Percentiles rank a stretch among this genome's conserved stretches.
Conservation (phyloP, 805 yeast species). For the Millerozyma acaciae region DNA sequence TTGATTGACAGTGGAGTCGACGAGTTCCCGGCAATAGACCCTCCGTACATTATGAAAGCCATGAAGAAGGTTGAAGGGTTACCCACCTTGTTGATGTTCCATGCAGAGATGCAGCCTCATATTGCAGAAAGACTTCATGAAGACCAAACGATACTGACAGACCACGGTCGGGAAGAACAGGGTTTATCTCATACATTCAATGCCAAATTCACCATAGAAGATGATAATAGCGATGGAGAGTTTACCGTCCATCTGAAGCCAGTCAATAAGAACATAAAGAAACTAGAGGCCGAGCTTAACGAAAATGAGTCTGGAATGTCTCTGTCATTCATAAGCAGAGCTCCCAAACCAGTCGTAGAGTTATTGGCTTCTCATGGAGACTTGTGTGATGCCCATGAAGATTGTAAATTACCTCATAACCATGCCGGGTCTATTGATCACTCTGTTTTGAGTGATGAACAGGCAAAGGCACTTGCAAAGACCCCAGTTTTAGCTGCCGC, state of each 20-base stretch:
- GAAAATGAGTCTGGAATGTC: slow-evolving; percentile 36
- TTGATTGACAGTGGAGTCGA: slow-evolving; percentile 94
- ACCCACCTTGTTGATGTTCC: slow-evolving; percentile 80
- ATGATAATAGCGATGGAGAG: slow-evolving; percentile 9
- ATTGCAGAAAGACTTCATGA: too few relatives aligned
- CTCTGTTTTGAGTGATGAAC: slow-evolving; percentile 43
- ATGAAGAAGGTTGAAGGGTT: slow-evolving; percentile 58
- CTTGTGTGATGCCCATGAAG: slow-evolving; percentile 22
- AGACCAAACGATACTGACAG: too few relatives aligned
- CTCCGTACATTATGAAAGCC: slow-evolving; percentile 62
- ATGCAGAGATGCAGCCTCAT: slow-evolving; percentile 81
- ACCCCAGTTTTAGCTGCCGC: slow-evolving; percentile 56
- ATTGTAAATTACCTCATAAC: slow-evolving; percentile 30
- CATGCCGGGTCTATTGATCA: slow-evolving; percentile 30
- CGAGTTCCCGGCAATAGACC: slow-evolving; percentile 81
- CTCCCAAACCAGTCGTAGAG: slow-evolving; percentile 36
- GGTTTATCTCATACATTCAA: slow-evolving; percentile 16
- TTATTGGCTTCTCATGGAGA: slow-evolving; percentile 18
- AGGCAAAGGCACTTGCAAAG: slow-evolving; percentile 49
- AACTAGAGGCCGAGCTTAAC: slow-evolving; percentile 24
- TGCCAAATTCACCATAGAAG: slow-evolving; percentile 14
- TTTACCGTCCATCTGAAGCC: slow-evolving; percentile 3
- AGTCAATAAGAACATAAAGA: slow-evolving; percentile 4
- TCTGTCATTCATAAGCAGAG: slow-evolving; percentile 36
- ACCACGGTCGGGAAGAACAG: slow-evolving; percentile 12